A percentile compares a stretch with the other conserved stretches of the same genome.
These are phyloP conservation scores for Fusarium odoratissimum DNA, from an alignment of 2,329 filamentous ascomycete genomes.

Conservation along the genomic window DNA sequence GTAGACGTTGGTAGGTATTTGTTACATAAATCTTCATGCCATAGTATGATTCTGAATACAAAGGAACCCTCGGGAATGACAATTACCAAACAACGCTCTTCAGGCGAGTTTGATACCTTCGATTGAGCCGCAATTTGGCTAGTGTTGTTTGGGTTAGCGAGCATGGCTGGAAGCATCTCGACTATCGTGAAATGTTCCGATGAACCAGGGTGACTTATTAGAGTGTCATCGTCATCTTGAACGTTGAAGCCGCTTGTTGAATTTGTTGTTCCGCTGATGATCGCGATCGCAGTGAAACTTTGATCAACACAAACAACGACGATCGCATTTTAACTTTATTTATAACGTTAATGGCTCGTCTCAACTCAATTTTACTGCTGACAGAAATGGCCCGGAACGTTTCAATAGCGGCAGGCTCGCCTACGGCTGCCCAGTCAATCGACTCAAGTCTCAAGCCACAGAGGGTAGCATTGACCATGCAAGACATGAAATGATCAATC, in stretches of 20 bases:
- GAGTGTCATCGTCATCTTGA: background rate
- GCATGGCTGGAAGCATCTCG: background rate
- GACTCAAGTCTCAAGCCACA: background rate
- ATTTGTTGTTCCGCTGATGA: rapidly evolving
- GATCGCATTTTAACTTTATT: background rate
- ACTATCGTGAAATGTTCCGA: background rate
- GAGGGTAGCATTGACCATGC: background rate
- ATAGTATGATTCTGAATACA: background rate
- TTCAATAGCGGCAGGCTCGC: rapidly evolving
- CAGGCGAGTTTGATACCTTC: rapidly evolving
- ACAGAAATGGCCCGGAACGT: rapidly evolving
- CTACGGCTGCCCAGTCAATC: background rate
- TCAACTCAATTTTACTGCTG: too few relatives aligned
- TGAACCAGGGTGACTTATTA: background rate
- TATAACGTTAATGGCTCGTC: background rate
- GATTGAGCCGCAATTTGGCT: background rate
- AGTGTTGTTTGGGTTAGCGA: background rate
- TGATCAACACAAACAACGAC: background rate
- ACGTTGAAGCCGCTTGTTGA: background rate
- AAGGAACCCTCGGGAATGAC: rapidly evolving
- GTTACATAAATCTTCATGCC: rapidly evolving
- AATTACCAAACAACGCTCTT: background rate
- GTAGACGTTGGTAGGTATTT: background rate
- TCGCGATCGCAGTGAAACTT: too few relatives aligned
- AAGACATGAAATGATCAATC: background rate